Conservation (phyloP, 192 early-diverging fungal genomes). For the Backusella mclennaniae region DNA sequence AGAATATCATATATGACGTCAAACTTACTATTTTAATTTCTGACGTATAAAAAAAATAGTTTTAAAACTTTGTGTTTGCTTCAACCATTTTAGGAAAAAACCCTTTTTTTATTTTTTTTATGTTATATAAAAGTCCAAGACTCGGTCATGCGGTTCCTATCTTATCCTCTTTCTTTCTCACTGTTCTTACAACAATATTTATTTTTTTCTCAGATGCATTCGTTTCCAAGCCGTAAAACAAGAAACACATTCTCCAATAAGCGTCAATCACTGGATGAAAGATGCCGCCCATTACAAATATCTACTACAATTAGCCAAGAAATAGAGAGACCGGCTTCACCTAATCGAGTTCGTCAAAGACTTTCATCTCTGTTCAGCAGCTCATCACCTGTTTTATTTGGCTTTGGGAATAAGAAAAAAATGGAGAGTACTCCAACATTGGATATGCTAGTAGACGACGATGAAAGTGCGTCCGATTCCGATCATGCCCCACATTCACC, state of each 20-base stretch:
- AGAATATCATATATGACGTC: neutral
- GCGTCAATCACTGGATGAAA: slow-evolving; percentile 6
- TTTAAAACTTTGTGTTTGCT: neutral
- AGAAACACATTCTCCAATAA: neutral
- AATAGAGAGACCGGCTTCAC: neutral
- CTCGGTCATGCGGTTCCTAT: neutral
- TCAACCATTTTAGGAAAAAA: slow-evolving; percentile 9
- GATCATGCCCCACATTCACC: slow-evolving; percentile 8
- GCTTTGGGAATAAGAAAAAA: neutral
- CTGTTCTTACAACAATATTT: neutral
- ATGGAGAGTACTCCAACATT: neutral
- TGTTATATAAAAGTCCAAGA: neutral
- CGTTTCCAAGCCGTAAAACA: neutral
- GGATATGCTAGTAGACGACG: neutral
- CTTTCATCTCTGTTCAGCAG: slow-evolving; percentile 1
- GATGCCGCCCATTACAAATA: neutral
- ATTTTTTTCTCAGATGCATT: neutral
- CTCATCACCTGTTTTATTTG: slow-evolving; percentile 2
- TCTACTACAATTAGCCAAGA: neutral
- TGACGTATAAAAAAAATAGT: neutral
- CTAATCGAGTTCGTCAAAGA: slow-evolving; percentile 5
- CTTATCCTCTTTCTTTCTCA: neutral
- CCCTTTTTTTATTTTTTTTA: neutral
- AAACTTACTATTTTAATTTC: neutral
- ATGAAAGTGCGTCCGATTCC: slow-evolving; percentile 1